These are phyloP conservation scores for Eucalyptus camaldulensis DNA, from an alignment of 345 rosid genomes.

Conservation along the genomic window DNA sequence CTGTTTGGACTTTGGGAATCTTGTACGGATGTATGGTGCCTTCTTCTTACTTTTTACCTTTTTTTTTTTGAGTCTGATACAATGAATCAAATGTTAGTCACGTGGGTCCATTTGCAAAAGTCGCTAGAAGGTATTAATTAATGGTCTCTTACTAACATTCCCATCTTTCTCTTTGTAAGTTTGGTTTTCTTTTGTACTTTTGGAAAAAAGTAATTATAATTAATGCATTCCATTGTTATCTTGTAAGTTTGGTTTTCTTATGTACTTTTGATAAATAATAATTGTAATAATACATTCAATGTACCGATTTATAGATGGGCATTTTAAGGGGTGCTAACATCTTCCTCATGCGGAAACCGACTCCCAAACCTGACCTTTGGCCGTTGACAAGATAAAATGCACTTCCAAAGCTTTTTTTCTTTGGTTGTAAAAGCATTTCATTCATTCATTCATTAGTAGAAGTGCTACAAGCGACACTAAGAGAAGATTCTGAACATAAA, in stretches of 20 bases:
- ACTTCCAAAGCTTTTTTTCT: not conserved
- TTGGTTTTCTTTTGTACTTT: not conserved
- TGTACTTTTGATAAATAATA: no score
- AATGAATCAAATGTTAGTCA: not conserved
- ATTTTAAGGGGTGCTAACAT: not conserved
- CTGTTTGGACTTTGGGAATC: not conserved
- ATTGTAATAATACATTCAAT: no score
- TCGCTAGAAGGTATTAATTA: not conserved
- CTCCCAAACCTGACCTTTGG: not conserved
- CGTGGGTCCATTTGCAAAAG: not conserved
- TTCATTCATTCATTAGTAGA: no score
- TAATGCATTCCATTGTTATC: no score
- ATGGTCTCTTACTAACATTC: not conserved
- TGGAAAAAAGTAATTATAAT: no score
- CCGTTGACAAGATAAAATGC: not conserved
- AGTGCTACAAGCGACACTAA: no score
- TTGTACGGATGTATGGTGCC: not conserved
- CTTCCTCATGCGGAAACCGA: not conserved
- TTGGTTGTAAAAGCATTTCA: no score
- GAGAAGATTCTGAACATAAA: no score
- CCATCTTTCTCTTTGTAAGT: not conserved
- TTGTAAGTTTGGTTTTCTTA: no score
- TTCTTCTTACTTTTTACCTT: not conserved
- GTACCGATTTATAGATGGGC: not conserved
- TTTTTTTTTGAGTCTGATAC: not conserved